Evolutionary conservation across 805 yeast species (phyloP).

Genomic region (Pichia cephalocereana): DNA sequence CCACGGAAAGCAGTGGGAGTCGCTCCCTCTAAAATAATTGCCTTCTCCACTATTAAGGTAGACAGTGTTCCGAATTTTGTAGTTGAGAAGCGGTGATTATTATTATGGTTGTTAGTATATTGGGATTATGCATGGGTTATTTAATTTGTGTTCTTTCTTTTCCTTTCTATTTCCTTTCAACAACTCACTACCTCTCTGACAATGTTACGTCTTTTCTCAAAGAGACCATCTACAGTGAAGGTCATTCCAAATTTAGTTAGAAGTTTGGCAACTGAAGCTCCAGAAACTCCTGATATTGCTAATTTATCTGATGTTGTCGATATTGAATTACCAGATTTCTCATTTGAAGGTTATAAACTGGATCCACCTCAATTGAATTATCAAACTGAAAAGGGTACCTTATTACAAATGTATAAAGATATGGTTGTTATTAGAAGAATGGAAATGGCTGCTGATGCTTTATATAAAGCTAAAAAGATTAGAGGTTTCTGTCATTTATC

Average conservation of each 20-base stretch:
- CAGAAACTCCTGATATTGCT: slow-evolving; percentile 6
- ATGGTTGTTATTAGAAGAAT: slow-evolving; percentile 91
- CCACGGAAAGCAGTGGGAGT: no score
- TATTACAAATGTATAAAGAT: slow-evolving; percentile 92
- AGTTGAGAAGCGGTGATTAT: no score
- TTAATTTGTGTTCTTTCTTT: no score
- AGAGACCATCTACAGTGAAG: slow-evolving; percentile 5
- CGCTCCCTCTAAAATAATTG: no score
- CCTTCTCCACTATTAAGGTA: background rate
- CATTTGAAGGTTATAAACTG: slow-evolving; percentile 80
- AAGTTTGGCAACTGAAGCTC: slow-evolving; percentile 24
- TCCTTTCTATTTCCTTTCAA: background rate
- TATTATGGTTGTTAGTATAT: no score
- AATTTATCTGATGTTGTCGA: slow-evolving; percentile 19
- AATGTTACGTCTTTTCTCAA: slow-evolving; percentile 10
- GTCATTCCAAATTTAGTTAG: slow-evolving; percentile 5
- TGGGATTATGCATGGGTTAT: no score
- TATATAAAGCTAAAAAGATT: slow-evolving; percentile 96
- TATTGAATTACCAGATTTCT: slow-evolving; percentile 64
- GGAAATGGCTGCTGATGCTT: slow-evolving; percentile 98
- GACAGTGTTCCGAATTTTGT: slow-evolving; percentile 1
- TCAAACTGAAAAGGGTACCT: slow-evolving; percentile 69
- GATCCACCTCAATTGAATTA: slow-evolving; percentile 62
- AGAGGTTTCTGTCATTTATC: slow-evolving; percentile 99
- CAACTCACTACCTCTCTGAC: background rate